These are phyloP conservation scores for Austroboletus eburneus DNA, from an alignment of 768 basidiomycete genomes.

Conservation along the genomic window DNA sequence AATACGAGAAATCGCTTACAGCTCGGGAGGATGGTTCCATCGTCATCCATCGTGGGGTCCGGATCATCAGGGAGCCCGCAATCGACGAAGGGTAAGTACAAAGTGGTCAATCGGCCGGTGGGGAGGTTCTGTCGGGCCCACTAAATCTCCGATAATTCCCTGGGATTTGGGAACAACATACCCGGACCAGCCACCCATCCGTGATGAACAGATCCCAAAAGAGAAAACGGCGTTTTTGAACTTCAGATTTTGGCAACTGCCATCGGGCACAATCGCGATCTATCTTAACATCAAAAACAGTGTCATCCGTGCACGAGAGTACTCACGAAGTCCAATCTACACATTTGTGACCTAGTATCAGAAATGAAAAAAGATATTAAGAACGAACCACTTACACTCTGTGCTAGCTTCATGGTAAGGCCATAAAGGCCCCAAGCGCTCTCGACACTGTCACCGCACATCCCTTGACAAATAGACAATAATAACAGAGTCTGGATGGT, in stretches of 20 bases:
- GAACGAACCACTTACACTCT: too few relatives aligned
- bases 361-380: too few relatives aligned
- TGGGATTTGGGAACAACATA: background rate
- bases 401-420: too few relatives aligned
- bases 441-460: constrained; percentile 24
- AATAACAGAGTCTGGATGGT: constrained; percentile 64
- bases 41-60: constrained; percentile 39
- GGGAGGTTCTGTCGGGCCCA: constrained; percentile 53
- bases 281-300: too few relatives aligned
- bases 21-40: background rate
- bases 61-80: too few relatives aligned
- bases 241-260: constrained; percentile 55
- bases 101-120: constrained; percentile 66
- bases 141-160: constrained; percentile 5
- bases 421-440: too few relatives aligned
- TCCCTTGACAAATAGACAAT: constrained; percentile 68
- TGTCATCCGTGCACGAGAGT: background rate
- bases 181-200: constrained; percentile 59
- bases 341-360: too few relatives aligned
- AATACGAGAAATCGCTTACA: background rate
- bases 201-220: constrained; percentile 80
- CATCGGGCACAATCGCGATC: constrained; percentile 66
- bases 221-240: constrained; percentile 59
- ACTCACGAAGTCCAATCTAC: too few relatives aligned
- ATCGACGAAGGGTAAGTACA: constrained; percentile 63